A percentile compares a stretch with the other conserved stretches of the same genome.
phyloP scores from a whole-genome alignment of 148 eudicot species.

The Rhododendron mucronatum region DNA sequence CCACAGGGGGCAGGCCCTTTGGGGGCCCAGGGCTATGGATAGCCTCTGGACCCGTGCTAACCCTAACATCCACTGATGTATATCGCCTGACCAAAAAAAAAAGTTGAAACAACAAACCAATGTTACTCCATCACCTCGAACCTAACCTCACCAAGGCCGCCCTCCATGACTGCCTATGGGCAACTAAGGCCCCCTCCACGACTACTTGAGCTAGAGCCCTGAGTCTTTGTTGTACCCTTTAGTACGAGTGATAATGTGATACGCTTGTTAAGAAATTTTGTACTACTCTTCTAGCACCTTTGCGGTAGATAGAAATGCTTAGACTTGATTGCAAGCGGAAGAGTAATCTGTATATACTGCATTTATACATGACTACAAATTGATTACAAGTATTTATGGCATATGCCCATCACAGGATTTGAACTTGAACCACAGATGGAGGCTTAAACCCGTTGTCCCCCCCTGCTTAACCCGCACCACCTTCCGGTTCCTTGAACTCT shows the following conservation, averaged over 20 bases:
- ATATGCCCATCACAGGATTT: neutral
- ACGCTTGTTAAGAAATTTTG: neutral
- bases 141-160: too few relatives aligned
- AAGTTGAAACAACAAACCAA: too few relatives aligned
- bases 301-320: neutral
- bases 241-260: neutral
- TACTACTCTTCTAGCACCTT: neutral
- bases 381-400: neutral
- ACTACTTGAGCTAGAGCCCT: too few relatives aligned
- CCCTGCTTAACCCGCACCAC: neutral
- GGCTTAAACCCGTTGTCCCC: neutral
- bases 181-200: too few relatives aligned
- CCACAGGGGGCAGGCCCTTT: too few relatives aligned
- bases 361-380: neutral
- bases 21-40: too few relatives aligned
- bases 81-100: too few relatives aligned
- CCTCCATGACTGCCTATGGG: too few relatives aligned
- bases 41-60: too few relatives aligned
- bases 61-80: too few relatives aligned
- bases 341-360: neutral
- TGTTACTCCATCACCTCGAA: too few relatives aligned
- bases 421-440: neutral
- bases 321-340: neutral
- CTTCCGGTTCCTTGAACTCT: slow-evolving; percentile 26
- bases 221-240: neutral